These are phyloP conservation scores for Malus hybrid DNA, from an alignment of 331 rosid species.

Conservation along the genomic window DNA sequence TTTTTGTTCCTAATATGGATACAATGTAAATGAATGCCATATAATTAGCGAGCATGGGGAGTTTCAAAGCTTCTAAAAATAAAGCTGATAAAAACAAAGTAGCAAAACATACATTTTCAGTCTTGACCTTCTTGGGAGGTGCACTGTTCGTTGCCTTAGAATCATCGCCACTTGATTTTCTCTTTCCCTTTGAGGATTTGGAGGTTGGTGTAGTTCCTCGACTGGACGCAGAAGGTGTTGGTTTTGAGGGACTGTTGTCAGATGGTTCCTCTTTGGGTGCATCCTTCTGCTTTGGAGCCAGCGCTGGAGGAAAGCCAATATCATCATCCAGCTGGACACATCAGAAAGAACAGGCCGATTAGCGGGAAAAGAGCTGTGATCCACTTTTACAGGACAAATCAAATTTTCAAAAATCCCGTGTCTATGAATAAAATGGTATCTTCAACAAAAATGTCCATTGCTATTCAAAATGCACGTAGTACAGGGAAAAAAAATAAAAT, in stretches of 20 bases:
- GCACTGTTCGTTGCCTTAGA: constrained; percentile 49
- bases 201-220: constrained; percentile 61
- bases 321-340: constrained; percentile 75
- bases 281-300: constrained; percentile 76
- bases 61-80: neutral
- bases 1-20: constrained; percentile 53
- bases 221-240: constrained; percentile 45
- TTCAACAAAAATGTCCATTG: neutral
- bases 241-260: constrained; percentile 70
- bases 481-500: neutral
- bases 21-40: neutral
- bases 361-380: neutral
- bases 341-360: constrained; percentile 2
- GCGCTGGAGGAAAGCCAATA: constrained; percentile 32
- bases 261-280: constrained; percentile 76
- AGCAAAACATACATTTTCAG: constrained; percentile 60
- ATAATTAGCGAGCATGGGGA: neutral
- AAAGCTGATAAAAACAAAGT: constrained; percentile 2
- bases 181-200: constrained; percentile 79
- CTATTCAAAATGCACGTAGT: neutral
- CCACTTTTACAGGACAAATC: neutral
- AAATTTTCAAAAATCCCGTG: constrained; percentile 4
- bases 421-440: neutral
- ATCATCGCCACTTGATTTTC: constrained; percentile 70
- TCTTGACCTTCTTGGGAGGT: constrained; percentile 79